Conservation (phyloP, 495 filamentous ascomycete genomes). For the Acidiella bohemica region DNA sequence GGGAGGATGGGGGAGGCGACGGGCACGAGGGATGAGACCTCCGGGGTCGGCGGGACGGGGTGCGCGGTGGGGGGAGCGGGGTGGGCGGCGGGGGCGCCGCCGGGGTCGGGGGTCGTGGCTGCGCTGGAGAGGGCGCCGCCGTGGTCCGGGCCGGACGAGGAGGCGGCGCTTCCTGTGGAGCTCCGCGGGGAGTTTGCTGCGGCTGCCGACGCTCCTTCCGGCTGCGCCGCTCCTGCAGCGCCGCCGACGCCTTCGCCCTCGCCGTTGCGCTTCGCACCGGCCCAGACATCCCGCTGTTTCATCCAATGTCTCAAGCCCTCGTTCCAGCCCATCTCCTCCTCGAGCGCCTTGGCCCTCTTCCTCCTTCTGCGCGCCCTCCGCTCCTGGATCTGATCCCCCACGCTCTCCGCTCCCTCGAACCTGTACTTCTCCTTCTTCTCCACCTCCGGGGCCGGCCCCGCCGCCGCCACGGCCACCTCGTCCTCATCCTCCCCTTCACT, state of each 20-base stretch:
- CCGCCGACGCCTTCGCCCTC: too few species aligned
- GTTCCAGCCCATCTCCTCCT: conserved; percentile 76
- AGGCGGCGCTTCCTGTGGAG: conserved; percentile 6
- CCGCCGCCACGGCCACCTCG: too few species aligned
- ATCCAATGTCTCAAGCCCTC: conserved; percentile 63
- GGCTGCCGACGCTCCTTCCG: conserved; percentile 2
- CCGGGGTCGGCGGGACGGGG: conserved; percentile 22
- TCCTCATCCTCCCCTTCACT: too few species aligned
- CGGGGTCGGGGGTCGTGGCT: conserved; percentile 7
- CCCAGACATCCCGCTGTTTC: conserved; percentile 71
- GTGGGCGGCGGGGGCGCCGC: neutral
- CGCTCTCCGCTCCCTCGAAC: conserved; percentile 50
- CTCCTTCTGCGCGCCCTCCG: conserved; percentile 39
- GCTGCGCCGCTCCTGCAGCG: too few species aligned
- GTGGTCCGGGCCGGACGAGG: too few species aligned
- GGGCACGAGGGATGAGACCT: conserved; percentile 25
- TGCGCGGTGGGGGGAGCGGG: conserved; percentile 35
- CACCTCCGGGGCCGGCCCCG: too few species aligned
- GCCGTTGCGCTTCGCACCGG: conserved; percentile 59
- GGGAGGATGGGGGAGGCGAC: conserved; percentile 50
- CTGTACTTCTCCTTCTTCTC: conserved; percentile 41
- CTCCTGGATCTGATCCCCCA: conserved; percentile 31
- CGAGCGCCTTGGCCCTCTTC: conserved; percentile 43
- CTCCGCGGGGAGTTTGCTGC: conserved; percentile 8
- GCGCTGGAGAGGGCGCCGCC: too few species aligned